Conservation (phyloP, 495 filamentous ascomycete species). For the Hypoxylon intermedium region DNA sequence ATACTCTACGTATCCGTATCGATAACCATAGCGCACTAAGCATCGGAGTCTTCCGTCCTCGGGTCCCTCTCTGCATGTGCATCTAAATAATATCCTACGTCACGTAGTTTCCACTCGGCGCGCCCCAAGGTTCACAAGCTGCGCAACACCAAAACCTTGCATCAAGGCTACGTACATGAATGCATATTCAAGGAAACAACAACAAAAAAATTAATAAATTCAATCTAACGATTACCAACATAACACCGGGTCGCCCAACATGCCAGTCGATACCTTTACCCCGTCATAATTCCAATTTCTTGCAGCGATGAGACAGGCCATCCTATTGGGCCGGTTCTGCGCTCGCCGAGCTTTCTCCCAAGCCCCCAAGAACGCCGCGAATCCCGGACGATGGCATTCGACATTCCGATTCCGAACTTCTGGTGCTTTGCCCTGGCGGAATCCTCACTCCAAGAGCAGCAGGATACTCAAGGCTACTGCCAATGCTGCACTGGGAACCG, state of each 20-base stretch:
- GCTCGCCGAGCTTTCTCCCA: slow-evolving; percentile 31
- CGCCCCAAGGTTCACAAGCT: background rate
- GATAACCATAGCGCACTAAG: background rate
- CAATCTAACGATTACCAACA: background rate
- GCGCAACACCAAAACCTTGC: background rate
- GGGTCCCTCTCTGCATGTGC: too few relatives aligned
- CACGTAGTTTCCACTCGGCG: slow-evolving; percentile 5
- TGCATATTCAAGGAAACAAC: too few relatives aligned
- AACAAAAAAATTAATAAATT: too few relatives aligned
- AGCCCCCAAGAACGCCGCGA: slow-evolving; percentile 21
- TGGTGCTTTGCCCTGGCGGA: slow-evolving; percentile 1
- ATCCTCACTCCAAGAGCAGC: slow-evolving; percentile 6
- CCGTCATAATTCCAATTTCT: slow-evolving; percentile 9
- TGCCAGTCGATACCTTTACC: slow-evolving; percentile 10
- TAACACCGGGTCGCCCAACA: slow-evolving; percentile 13
- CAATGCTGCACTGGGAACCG: slow-evolving; percentile 58
- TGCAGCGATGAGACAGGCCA: slow-evolving; percentile 40
- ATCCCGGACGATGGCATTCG: slow-evolving; percentile 28
- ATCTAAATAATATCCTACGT: slow-evolving; percentile 26
- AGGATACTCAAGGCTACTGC: slow-evolving; percentile 55
- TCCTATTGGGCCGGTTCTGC: slow-evolving; percentile 37
- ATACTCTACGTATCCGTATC: background rate
- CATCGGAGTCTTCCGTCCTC: background rate
- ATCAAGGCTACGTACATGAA: background rate
- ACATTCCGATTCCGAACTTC: slow-evolving; percentile 14